Conservation (phyloP, 176 grass and related monocot genomes). For the Oryza brachyantha region DNA sequence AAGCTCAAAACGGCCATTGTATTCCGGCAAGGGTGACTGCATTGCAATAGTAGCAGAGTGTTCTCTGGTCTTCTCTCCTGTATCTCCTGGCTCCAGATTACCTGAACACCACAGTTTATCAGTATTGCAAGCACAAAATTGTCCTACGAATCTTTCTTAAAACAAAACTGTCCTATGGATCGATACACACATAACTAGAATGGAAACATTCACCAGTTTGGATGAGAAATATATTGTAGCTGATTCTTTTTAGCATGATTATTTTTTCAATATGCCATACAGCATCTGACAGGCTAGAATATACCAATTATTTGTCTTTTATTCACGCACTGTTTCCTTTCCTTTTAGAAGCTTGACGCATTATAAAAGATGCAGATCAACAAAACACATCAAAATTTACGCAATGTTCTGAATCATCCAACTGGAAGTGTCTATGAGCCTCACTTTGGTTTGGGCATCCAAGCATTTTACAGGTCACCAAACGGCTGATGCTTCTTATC, state of each 20-base stretch:
- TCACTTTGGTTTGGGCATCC: not conserved
- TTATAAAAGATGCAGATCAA: not conserved
- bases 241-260: conserved; percentile 4
- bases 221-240: not conserved
- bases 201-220: not conserved
- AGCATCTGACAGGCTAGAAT: not conserved
- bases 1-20: conserved; percentile 57
- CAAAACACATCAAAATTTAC: not conserved
- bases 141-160: not conserved
- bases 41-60: conserved; percentile 42
- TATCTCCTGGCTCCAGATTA: conserved; percentile 29
- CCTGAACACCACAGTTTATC: conserved; percentile 31
- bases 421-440: not conserved
- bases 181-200: not conserved
- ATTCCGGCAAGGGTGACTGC: conserved; percentile 49
- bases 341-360: not conserved
- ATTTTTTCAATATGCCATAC: not conserved
- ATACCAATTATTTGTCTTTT: not conserved
- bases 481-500: not conserved
- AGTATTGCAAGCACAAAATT: not conserved
- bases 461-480: not conserved
- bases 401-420: not conserved
- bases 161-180: not conserved
- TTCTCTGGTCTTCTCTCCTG: conserved; percentile 53
- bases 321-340: not conserved